Evolutionary conservation across 371 early-diverging fungal species (phyloP).

Genomic region (Mortierella sp.): DNA sequence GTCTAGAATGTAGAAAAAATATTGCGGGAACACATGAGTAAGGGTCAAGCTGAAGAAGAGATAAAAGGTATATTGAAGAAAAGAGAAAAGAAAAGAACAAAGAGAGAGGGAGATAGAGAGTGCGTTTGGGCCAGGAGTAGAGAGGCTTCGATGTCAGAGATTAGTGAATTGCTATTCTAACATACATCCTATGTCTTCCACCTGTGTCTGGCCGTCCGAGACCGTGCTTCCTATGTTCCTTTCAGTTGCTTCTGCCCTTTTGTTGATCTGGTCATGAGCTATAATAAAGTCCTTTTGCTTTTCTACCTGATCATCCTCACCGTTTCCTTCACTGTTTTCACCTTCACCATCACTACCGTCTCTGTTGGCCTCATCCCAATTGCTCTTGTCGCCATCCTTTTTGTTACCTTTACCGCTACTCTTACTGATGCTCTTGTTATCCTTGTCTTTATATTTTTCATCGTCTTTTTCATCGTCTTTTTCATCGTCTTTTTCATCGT

Average conservation of each 20-base stretch:
- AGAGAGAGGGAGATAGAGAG: too few relatives aligned
- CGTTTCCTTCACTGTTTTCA: neutral
- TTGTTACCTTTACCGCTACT: neutral
- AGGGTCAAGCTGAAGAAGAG: too few relatives aligned
- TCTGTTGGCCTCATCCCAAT: neutral
- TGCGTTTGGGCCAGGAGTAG: too few relatives aligned
- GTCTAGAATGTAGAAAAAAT: neutral
- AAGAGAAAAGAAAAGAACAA: too few relatives aligned
- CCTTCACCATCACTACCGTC: neutral
- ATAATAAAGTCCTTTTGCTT: neutral
- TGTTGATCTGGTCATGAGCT: neutral
- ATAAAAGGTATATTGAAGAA: too few relatives aligned
- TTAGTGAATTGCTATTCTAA: too few relatives aligned
- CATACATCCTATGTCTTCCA: too few relatives aligned
- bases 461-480: neutral
- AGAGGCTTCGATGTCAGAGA: too few relatives aligned
- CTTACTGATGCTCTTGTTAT: constrained; percentile 3
- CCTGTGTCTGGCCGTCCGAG: too few relatives aligned
- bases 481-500: neutral
- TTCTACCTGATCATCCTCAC: too few relatives aligned
- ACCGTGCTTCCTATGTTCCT: too few relatives aligned
- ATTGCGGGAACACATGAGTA: neutral
- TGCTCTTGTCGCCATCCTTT: neutral
- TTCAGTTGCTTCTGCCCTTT: too few relatives aligned
- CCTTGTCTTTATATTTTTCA: neutral